These are phyloP conservation scores for Nannochloropsis gaditana DNA, from an alignment of 108 stramenopile genomes.

Conservation along the genomic window DNA sequence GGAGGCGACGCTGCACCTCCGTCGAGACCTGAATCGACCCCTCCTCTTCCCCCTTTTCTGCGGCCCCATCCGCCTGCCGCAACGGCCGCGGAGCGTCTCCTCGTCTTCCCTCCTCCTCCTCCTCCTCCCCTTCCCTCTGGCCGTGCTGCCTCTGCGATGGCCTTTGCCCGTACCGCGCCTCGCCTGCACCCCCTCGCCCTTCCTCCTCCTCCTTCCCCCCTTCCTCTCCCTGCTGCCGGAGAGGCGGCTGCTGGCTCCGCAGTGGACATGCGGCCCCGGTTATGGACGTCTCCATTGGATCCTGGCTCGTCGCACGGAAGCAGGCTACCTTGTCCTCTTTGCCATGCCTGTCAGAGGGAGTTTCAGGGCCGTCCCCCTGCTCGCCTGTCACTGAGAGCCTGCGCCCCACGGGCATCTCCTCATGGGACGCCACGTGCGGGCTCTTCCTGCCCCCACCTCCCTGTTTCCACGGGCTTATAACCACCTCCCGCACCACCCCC, in stretches of 20 bases:
- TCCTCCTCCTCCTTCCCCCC: neutral
- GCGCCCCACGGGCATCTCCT: too few relatives aligned
- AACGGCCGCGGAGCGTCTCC: neutral
- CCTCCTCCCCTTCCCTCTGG: neutral
- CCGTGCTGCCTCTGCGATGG: neutral
- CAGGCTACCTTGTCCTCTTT: too few relatives aligned
- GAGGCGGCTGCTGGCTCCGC: constrained; percentile 21
- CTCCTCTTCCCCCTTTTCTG: neutral
- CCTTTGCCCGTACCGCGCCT: neutral
- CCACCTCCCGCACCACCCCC: too few relatives aligned
- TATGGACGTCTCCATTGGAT: too few relatives aligned
- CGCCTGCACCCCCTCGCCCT: neutral
- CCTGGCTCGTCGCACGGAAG: too few relatives aligned
- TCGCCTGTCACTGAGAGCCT: too few relatives aligned
- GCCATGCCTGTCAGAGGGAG: too few relatives aligned
- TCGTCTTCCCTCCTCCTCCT: neutral
- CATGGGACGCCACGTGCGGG: too few relatives aligned
- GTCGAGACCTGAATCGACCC: neutral
- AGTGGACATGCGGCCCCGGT: too few relatives aligned
- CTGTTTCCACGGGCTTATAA: too few relatives aligned
- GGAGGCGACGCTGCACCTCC: neutral
- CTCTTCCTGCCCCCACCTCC: too few relatives aligned
- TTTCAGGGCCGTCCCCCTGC: too few relatives aligned
- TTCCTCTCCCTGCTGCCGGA: neutral
- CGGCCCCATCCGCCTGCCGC: neutral